A percentile compares a stretch with the other conserved stretches of the same genome.
Conservation (phyloP, 805 yeast species). For the Hanseniaspora clermontiae region DNA sequence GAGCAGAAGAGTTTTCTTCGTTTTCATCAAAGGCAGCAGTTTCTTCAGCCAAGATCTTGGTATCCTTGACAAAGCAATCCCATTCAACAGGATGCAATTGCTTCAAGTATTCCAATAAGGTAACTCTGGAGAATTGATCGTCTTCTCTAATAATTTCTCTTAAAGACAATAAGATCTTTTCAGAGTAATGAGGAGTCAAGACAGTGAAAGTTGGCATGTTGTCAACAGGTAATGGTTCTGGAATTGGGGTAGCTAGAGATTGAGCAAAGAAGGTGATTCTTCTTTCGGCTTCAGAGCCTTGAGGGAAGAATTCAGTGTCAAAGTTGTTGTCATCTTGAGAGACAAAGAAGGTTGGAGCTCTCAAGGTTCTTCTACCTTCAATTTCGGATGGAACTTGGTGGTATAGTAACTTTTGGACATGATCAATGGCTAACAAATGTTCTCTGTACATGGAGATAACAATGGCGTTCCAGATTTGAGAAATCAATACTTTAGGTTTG, state of each 20-base stretch:
- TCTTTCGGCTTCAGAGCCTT: constrained; percentile 96
- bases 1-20: constrained; percentile 7
- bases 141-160: constrained; percentile 95
- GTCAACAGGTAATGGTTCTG: constrained; percentile 97
- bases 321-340: constrained; percentile 92
- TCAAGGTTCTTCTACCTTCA: constrained; percentile 94
- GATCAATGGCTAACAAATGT: constrained; percentile 94
- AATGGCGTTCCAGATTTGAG: constrained; percentile 98
- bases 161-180: constrained; percentile 82
- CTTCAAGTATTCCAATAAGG: constrained; percentile 83
- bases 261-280: constrained; percentile 99
- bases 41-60: constrained; percentile 89
- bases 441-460: constrained; percentile 99
- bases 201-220: constrained; percentile 99
- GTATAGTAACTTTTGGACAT: constrained; percentile 90
- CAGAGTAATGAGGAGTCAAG: constrained; percentile 89
- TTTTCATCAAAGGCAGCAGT: constrained; percentile 52
- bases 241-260: constrained; percentile 94
- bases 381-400: constrained; percentile 98
- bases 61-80: constrained; percentile 94
- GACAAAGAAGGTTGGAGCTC: constrained; percentile 98
- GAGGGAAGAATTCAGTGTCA: constrained; percentile 94
- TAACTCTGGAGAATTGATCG: constrained; percentile 89
- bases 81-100: constrained; percentile 94
- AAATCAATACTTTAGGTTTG: constrained; percentile 93